Base-by-base conservation (phyloP, 2,329 filamentous ascomycete genomes). In the Alternaria sp. region DNA sequence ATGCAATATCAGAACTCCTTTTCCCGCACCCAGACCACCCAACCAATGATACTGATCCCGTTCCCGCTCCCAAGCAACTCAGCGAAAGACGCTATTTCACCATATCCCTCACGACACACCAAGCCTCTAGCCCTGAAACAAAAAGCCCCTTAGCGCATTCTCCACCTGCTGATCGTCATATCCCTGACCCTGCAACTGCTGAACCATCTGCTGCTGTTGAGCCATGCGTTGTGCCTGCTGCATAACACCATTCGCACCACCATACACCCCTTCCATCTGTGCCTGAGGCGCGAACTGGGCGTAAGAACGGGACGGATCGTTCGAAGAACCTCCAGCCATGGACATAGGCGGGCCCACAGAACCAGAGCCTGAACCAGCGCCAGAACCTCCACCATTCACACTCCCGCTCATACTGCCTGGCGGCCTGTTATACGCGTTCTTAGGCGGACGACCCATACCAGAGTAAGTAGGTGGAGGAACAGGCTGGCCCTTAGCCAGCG, bases 111-210 rank as follows among this genome's bases (percentile, higher is more conserved):
- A 15, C 11, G 11, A 17, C 19, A 1, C n/a, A 52, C 3, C 28
- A 7, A 60, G 4, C 7, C 32, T n/a, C 17, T 15, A 53, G 11
- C 70, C 70, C 55, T 75, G 62, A 36, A 70, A 79, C 59, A 76
- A 61, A 26, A 69, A 79, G 0, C 70, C 74, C 26, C 63, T 62
- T 57, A 78, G 32, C 2, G 74, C 76, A 61, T 45, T 66, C 67
- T 71, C 77, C 3, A 77, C 72, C 3, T 69, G 65, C 11, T 66
- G 52, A 52, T 78, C 76, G 12, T 76, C 64, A 8, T 70, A 65
- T 1, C 60, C 64, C 4, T 60, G 63, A 10, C 45, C 47, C 4
- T 67, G 61, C 61, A 63, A 58, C 58, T 69, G 59, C 36, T 59
- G 44, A 25, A 46, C 40, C 54, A 64, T 65, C 49, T 68, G 65